phyloP scores from a whole-genome alignment of 345 rosid genomes.

The Viola odorata region DNA sequence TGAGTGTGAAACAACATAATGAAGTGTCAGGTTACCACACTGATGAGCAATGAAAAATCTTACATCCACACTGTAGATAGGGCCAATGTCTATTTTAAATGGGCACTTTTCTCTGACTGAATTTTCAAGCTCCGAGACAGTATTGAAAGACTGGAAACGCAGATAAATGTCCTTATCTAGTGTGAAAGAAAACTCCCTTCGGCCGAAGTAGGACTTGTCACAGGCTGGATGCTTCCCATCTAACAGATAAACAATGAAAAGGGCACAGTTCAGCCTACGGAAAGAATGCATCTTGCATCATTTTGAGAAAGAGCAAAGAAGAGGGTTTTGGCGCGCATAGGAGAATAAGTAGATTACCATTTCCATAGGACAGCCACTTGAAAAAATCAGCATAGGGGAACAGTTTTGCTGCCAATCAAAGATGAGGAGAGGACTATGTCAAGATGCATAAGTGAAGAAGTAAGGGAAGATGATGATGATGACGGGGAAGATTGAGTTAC shows the following conservation, averaged over 20 bases:
- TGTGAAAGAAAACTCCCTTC: slow-evolving; percentile 88
- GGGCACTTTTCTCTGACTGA: slow-evolving; percentile 63
- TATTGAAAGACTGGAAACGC: slow-evolving; percentile 72
- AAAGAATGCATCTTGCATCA: background rate
- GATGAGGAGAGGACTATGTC: background rate
- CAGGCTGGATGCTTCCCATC: slow-evolving; percentile 97
- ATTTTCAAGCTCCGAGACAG: slow-evolving; percentile 48
- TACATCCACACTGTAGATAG: slow-evolving; percentile 81
- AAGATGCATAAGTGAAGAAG: background rate
- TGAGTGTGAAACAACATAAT: too few relatives aligned
- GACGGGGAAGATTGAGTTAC: background rate
- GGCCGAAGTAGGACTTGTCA: slow-evolving; percentile 55
- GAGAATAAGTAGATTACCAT: slow-evolving; percentile 44
- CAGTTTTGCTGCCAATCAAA: slow-evolving; percentile 54
- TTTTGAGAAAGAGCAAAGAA: background rate
- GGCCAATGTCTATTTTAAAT: slow-evolving; percentile 81
- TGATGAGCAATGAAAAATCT: slow-evolving; percentile 11
- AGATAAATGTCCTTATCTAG: slow-evolving; percentile 66
- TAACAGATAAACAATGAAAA: slow-evolving; percentile 21
- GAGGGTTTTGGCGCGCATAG: background rate
- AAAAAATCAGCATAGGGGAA: slow-evolving; percentile 75
- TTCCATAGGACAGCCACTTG: slow-evolving; percentile 89
- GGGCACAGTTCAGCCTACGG: background rate
- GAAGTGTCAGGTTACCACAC: too few relatives aligned
- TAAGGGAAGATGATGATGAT: background rate